These are phyloP conservation scores for Zygosaccharomyces rouxii DNA, from an alignment of 805 yeast genomes.

Conservation along the genomic window DNA sequence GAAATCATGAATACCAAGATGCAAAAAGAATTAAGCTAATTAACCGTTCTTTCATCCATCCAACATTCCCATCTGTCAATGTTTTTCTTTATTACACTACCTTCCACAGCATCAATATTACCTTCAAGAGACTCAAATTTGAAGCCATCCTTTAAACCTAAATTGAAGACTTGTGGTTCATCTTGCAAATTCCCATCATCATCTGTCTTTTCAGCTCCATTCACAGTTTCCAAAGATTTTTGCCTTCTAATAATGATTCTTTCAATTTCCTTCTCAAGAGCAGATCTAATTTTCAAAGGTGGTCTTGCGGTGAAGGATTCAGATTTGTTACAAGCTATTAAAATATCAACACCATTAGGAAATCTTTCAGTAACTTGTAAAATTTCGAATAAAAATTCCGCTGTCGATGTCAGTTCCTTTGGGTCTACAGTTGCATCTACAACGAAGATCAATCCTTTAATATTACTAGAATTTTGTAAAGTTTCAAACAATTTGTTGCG, in stretches of 20 bases:
- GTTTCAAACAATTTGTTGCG: slow-evolving; percentile 50
- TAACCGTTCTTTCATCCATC: slow-evolving; percentile 72
- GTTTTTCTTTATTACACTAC: slow-evolving; percentile 61
- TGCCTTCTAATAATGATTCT: slow-evolving; percentile 44
- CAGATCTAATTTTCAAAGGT: slow-evolving; percentile 49
- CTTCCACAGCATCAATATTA: slow-evolving; percentile 62
- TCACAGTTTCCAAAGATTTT: slow-evolving; percentile 44
- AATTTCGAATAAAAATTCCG: slow-evolving; percentile 55
- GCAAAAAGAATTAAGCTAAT: slow-evolving; percentile 26
- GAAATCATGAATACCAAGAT: neutral
- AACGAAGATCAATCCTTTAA: slow-evolving; percentile 68
- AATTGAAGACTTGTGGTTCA: slow-evolving; percentile 20
- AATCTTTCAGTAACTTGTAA: slow-evolving; percentile 56
- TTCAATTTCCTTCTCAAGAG: slow-evolving; percentile 62
- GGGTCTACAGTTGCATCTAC: slow-evolving; percentile 68
- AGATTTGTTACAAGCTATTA: slow-evolving; percentile 78
- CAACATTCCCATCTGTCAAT: slow-evolving; percentile 65
- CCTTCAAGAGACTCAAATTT: slow-evolving; percentile 68
- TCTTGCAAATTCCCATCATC: slow-evolving; percentile 22
- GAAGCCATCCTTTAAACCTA: slow-evolving; percentile 40
- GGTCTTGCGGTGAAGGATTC: slow-evolving; percentile 85
- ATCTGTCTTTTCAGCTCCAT: slow-evolving; percentile 29
- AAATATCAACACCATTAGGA: slow-evolving; percentile 66
- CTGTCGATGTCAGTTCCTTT: slow-evolving; percentile 47
- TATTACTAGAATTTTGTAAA: slow-evolving; percentile 40